These are phyloP conservation scores for Grigorovia transvaalensis DNA, from an alignment of 805 yeast genomes.

Conservation along the genomic window DNA sequence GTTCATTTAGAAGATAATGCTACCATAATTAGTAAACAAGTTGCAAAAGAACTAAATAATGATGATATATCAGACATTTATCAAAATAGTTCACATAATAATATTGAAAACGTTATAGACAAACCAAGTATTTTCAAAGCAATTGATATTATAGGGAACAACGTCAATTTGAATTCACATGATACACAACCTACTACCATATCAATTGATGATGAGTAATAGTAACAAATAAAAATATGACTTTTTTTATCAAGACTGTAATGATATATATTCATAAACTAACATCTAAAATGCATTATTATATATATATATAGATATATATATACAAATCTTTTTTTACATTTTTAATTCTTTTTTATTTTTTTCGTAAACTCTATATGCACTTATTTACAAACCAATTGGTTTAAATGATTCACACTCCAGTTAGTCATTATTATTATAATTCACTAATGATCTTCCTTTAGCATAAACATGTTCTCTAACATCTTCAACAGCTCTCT, in stretches of 20 bases:
- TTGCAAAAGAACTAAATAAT: slow-evolving; percentile 1
- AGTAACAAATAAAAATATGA: too few relatives aligned
- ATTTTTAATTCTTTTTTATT: too few relatives aligned
- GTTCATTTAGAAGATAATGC: slow-evolving; percentile 7
- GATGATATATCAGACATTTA: not conserved
- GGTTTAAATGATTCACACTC: not conserved
- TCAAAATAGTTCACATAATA: not conserved
- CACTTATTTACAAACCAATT: not conserved
- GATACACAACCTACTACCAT: not conserved
- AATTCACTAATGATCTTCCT: slow-evolving; percentile 45
- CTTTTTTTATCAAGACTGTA: not conserved
- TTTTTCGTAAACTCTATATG: not conserved
- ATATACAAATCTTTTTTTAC: not conserved
- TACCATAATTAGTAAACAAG: slow-evolving; percentile 1
- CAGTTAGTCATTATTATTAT: slow-evolving; percentile 1
- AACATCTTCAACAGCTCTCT: slow-evolving; percentile 31
- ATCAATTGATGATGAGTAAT: not conserved
- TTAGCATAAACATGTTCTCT: slow-evolving; percentile 47
- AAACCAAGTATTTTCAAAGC: not conserved
- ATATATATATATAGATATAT: not conserved
- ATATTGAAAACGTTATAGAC: not conserved
- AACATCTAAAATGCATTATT: not conserved
- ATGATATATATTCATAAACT: not conserved
- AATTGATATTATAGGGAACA: not conserved
- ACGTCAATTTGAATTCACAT: not conserved